Conservation (phyloP, 2,329 filamentous ascomycete genomes). For the Epichloe amarillans region DNA sequence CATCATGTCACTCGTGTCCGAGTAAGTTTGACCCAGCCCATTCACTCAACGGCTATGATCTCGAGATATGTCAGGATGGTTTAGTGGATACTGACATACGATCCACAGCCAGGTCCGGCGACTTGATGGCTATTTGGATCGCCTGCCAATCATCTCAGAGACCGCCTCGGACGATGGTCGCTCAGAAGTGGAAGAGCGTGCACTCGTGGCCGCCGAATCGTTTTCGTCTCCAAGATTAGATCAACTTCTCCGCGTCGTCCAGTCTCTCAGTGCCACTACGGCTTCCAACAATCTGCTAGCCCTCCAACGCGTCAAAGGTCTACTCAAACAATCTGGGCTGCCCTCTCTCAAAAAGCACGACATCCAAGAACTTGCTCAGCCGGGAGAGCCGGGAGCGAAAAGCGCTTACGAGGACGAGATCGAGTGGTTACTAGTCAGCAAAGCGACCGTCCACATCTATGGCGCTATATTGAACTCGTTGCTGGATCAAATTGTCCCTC, state of each 20-base stretch:
- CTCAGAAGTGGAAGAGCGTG: constrained; percentile 22
- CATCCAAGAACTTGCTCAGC: constrained; percentile 20
- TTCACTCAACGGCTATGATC: background rate
- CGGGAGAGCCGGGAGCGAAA: constrained; percentile 18
- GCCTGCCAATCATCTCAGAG: constrained; percentile 32
- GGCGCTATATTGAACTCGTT: constrained; percentile 66
- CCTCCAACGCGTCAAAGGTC: constrained; percentile 41
- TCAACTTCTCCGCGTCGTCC: constrained; percentile 54
- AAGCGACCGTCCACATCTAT: constrained; percentile 84
- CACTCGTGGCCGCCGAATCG: constrained; percentile 24
- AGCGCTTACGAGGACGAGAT: constrained; percentile 59
- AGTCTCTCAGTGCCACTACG: constrained; percentile 56
- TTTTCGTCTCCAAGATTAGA: constrained; percentile 41
- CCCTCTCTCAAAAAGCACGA: constrained; percentile 20
- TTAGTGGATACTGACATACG: constrained; percentile 7
- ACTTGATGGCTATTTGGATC: constrained; percentile 52
- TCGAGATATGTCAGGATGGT: background rate
- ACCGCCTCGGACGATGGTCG: constrained; percentile 29
- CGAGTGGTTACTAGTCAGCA: constrained; percentile 82
- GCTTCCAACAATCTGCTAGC: constrained; percentile 50
- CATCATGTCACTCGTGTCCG: constrained; percentile 33
- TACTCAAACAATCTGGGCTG: constrained; percentile 52
- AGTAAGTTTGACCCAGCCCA: constrained; percentile 23
- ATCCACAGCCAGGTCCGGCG: constrained; percentile 43
- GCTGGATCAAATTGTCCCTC: constrained; percentile 66